Base-by-base conservation (phyloP, 768 basidiomycete genomes). In the Lentinula guzmanii region DNA sequence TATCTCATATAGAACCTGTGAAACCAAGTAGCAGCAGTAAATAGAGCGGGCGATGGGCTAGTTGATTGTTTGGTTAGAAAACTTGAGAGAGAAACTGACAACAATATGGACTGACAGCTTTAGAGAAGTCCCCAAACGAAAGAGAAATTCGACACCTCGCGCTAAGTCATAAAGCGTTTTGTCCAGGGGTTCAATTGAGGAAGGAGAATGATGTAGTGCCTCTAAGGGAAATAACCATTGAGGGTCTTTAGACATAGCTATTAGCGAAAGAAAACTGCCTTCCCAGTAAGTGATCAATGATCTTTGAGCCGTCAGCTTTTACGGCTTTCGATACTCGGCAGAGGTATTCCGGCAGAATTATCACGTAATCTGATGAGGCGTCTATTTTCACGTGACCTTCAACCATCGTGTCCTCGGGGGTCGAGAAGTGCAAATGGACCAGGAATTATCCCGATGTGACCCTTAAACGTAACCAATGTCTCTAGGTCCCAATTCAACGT, bases 1-100 rank as follows among this genome's bases (percentile, higher is more conserved):
- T 83, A 87, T 62, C 92, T 82, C 91, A 94, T 92, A 72, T 90
- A 94, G 72, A 94, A 94, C 11, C 93, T 82, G 72, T 94, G 93
- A 65, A 93, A 92, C 89, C 92, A 94, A 5, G 89, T 90, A 28
- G 91, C 91, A 28, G 93, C 91, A 28, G 93, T 91, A 67, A 89
- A 89, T 77, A 93, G 83, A 13, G 91, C 90, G 15, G 90, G 86
- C 21, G 86, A 85, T 31, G 90, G 89, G 53, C 92, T 94, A 70
- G 60, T 51, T 61, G 28, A 28, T 28, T 28, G 28, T 28, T 64
- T 62, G 35, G 34, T 9, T 15, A 9, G 50, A 60, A 60, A 63
- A 53, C 58, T 43, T 13, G 24, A 57, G 10, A 35, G 24, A 57
- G 10, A 35, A 67, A 46, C 62, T 37, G 60, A 63, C 68, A 28